Base-by-base conservation (phyloP, 768 basidiomycete genomes). In the Sarcodon aspratus region DNA sequence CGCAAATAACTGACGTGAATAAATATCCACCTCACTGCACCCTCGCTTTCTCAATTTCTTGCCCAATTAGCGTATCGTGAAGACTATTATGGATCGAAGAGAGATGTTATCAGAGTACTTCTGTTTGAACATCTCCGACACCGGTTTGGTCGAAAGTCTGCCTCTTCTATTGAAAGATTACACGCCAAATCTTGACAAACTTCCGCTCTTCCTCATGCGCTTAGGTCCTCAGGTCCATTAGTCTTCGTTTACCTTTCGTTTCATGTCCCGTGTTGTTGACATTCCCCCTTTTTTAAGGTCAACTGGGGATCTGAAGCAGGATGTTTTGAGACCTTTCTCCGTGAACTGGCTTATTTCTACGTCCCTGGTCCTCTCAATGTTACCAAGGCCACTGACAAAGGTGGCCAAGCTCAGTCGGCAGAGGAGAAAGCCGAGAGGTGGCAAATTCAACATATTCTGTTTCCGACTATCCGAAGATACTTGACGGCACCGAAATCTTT, bases 41-140 rank as follows among this genome's bases (percentile, higher is more conserved):
- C 21, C 21, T 27, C 21, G 21, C 21, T 50, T 18, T 43, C 7
- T 51, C 33, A 27, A 33, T 37, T 15, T 38, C 33, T 15, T 45
- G 33, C 13, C 21, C 12, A 33, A 9, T 21, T 52, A 91, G 89
- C 71, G 73, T 33, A 89, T 92, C 42, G 62, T 72, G 6, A 65
- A 75, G n/a, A 76, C 75, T 6, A 64, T 92, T 2, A 66, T 79
- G 48, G 59, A 67, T 3, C 71, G 77, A 10, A 74, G 84, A 8
- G 84, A 83, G 3, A 97, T 99, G 94, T 70, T 98, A 3, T 69
- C 76, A 1, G 96, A 97, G 53, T 97, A 99, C 64, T 98, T 98
- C 60, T 83, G 81, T 1, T 64, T 98, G 15, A 64, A 66, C 21
- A 84, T 99, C 53, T 74, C 78, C 6, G 68, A 73, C 0, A 66